These are phyloP conservation scores for Paracamarosporium sp. DNA, from an alignment of 2,329 filamentous ascomycete species.

Conservation along the genomic window DNA sequence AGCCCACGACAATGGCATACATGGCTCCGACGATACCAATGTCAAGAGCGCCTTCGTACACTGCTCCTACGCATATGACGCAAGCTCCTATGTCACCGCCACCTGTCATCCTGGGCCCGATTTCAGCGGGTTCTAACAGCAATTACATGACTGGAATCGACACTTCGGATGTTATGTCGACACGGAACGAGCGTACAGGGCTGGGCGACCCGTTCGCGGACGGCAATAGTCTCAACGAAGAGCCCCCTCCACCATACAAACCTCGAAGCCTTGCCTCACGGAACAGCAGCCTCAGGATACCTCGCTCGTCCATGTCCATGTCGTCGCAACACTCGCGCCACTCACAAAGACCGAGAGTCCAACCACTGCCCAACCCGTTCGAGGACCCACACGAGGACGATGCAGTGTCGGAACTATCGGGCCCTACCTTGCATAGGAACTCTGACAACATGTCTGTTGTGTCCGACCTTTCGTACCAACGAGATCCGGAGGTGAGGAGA, in stretches of 20 bases:
- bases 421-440: conserved; percentile 20
- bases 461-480: conserved; percentile 42
- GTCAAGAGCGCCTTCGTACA: conserved; percentile 22
- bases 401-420: conserved; percentile 35
- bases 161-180: conserved; percentile 44
- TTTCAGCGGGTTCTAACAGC: conserved; percentile 35
- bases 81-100: conserved; percentile 23
- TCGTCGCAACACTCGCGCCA: conserved; percentile 23
- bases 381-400: conserved; percentile 40
- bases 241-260: conserved; percentile 46
- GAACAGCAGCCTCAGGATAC: conserved; percentile 38
- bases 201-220: conserved; percentile 40
- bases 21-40: conserved; percentile 20
- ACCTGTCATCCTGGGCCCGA: conserved; percentile 45
- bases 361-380: conserved; percentile 38
- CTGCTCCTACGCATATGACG: conserved; percentile 19
- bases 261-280: conserved; percentile 42
- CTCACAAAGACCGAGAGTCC: conserved; percentile 18
- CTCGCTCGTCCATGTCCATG: conserved; percentile 13
- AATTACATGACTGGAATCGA: conserved; percentile 48
- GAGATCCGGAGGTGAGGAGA: conserved; percentile 30
- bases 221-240: conserved; percentile 31
- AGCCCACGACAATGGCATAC: conserved; percentile 19
- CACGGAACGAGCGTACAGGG: conserved; percentile 29
- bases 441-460: conserved; percentile 35